These are phyloP conservation scores for Suillus alpinus DNA, from an alignment of 768 basidiomycete species.

Conservation along the genomic window DNA sequence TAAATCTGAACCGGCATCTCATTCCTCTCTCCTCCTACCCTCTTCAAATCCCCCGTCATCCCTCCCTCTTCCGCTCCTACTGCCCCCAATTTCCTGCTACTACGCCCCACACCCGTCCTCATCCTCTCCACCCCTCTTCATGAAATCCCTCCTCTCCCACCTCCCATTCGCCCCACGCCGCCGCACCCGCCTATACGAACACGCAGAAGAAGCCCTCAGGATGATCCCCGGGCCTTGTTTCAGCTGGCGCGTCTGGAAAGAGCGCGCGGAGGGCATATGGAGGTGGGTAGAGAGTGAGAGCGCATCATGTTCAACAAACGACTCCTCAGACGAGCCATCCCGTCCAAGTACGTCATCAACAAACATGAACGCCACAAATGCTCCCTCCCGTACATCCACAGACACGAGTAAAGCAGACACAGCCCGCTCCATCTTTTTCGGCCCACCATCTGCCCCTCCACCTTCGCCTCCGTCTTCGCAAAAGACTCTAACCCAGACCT, in stretches of 20 bases:
- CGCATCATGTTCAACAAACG: conserved; percentile 6
- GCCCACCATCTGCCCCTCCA: conserved; percentile 11
- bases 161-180: conserved; percentile 38
- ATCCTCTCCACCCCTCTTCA: too few relatives aligned
- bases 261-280: conserved; percentile 45
- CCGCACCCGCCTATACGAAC: conserved; percentile 37
- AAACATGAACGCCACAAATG: neutral
- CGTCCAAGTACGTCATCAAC: conserved; percentile 4
- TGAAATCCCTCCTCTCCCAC: conserved; percentile 9
- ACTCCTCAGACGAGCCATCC: neutral
- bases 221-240: conserved; percentile 44
- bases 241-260: conserved; percentile 46
- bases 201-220: conserved; percentile 40
- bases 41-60: conserved; percentile 12
- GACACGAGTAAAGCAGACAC: conserved; percentile 21
- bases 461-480: conserved; percentile 10
- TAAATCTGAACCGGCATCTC: conserved; percentile 35
- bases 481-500: neutral
- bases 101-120: conserved; percentile 16
- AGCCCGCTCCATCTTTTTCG: conserved; percentile 32
- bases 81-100: conserved; percentile 18
- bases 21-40: conserved; percentile 13
- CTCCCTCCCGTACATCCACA: conserved; percentile 8
- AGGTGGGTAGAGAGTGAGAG: conserved; percentile 34
- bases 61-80: conserved; percentile 22